Evolutionary conservation across 306 rosid species (phyloP).

Genomic region (Cucurbita pepo): DNA sequence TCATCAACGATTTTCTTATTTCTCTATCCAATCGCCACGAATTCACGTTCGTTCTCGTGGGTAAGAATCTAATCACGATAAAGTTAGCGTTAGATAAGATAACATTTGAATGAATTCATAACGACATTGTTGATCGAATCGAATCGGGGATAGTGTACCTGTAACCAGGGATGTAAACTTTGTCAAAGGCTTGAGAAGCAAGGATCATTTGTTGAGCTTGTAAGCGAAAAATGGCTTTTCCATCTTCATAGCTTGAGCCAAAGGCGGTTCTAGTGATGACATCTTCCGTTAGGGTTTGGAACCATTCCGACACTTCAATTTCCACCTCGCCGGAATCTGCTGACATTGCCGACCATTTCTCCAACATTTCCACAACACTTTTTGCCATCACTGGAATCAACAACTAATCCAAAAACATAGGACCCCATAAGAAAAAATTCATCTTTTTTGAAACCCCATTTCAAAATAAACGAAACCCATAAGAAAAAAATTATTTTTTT

Average conservation of each 20-base stretch:
- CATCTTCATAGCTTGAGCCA: constrained; percentile 90
- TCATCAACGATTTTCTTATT: constrained; percentile 42
- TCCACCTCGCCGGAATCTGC: constrained; percentile 56
- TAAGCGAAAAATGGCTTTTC: constrained; percentile 61
- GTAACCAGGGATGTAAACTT: constrained; percentile 78
- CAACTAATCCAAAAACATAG: constrained; percentile 21
- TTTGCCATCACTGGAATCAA: constrained; percentile 76
- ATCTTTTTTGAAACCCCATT: neutral
- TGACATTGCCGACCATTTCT: constrained; percentile 49
- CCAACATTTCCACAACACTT: constrained; percentile 69
- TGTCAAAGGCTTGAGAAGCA: constrained; percentile 87
- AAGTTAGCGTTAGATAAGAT: neutral
- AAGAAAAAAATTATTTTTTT: neutral
- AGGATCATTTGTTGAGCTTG: constrained; percentile 74
- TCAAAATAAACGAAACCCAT: neutral
- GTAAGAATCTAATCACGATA: constrained; percentile 43
- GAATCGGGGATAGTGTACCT: constrained; percentile 23
- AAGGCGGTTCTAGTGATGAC: constrained; percentile 70
- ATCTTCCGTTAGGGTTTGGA: constrained; percentile 72
- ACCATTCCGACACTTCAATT: constrained; percentile 79
- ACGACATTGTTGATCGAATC: neutral
- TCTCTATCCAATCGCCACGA: constrained; percentile 69
- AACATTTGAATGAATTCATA: neutral
- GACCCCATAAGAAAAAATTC: neutral
- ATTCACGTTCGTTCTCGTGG: constrained; percentile 54